Conservation (phyloP, 2,329 filamentous ascomycete genomes). For the Neopestalotiopsis sp. region DNA sequence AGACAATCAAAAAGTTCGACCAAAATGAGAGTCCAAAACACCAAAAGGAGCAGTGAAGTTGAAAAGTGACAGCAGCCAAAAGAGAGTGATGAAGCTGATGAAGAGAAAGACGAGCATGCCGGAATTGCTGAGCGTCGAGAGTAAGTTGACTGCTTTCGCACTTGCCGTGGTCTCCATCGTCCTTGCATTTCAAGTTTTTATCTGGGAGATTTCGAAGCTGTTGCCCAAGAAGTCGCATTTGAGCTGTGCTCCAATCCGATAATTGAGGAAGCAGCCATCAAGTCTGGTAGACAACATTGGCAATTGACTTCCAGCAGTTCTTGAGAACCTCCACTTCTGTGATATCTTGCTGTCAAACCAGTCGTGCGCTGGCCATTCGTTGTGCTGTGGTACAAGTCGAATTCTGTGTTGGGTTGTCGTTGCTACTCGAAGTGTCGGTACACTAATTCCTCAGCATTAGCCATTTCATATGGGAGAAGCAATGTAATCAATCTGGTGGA, state of each 20-base stretch:
- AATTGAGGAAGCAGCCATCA: background rate
- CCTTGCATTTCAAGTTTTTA: background rate
- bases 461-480: background rate
- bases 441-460: background rate
- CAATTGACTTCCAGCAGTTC: background rate
- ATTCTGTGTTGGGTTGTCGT: background rate
- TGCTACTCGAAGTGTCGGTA: background rate
- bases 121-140: background rate
- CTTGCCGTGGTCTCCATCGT: background rate
- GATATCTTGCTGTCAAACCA: background rate
- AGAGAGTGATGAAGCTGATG: constrained; percentile 20
- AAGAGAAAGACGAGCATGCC: background rate
- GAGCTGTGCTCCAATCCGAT: background rate
- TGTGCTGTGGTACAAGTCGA: background rate
- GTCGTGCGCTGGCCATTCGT: background rate
- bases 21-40: constrained; percentile 37
- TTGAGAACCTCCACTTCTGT: background rate
- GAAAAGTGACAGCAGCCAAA: constrained; percentile 23
- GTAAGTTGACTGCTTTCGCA: background rate
- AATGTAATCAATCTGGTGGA: background rate
- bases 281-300: background rate
- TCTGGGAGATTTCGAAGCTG: background rate
- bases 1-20: constrained; percentile 29
- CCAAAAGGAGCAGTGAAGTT: constrained; percentile 30
- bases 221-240: background rate